Conservation (phyloP, 164 flowering plant genomes). For the Annona squamosa region DNA sequence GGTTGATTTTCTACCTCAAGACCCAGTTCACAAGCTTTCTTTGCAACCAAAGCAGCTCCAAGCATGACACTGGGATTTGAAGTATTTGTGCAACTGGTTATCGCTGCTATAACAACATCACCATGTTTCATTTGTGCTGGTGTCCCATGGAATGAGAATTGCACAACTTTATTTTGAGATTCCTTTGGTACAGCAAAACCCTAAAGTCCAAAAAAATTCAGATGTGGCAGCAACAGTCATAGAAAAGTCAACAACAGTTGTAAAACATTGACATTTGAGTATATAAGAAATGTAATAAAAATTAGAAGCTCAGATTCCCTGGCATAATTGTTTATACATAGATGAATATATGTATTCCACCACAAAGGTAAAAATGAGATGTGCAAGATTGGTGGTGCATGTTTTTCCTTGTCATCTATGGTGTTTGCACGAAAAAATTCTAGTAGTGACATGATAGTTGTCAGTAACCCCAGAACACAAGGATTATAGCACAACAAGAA, state of each 20-base stretch:
- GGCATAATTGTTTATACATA: background rate
- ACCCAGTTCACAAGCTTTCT: conserved; percentile 83
- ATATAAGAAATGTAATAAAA: background rate
- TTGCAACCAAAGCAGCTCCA: conserved; percentile 90
- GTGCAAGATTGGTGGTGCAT: background rate
- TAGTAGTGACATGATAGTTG: background rate
- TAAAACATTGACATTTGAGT: background rate
- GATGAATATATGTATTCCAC: background rate
- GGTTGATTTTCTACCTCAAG: conserved; percentile 37
- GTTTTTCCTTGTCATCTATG: background rate
- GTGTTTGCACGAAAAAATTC: background rate
- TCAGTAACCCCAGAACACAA: too few species aligned
- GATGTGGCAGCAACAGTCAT: background rate
- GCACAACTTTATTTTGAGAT: conserved; percentile 62
- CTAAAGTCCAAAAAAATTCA: conserved; percentile 22
- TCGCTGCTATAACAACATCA: conserved; percentile 92
- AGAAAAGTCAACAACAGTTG: background rate
- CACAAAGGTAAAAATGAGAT: background rate
- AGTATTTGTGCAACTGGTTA: conserved; percentile 95
- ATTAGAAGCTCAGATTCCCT: background rate
- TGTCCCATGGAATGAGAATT: conserved; percentile 73
- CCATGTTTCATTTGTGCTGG: conserved; percentile 87
- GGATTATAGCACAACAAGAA: too few species aligned
- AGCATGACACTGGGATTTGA: conserved; percentile 98
- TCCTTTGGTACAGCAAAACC: conserved; percentile 91